Evolutionary conservation across 179 eudicot species (phyloP).

Genomic region (Heliamphora pulchella): DNA sequence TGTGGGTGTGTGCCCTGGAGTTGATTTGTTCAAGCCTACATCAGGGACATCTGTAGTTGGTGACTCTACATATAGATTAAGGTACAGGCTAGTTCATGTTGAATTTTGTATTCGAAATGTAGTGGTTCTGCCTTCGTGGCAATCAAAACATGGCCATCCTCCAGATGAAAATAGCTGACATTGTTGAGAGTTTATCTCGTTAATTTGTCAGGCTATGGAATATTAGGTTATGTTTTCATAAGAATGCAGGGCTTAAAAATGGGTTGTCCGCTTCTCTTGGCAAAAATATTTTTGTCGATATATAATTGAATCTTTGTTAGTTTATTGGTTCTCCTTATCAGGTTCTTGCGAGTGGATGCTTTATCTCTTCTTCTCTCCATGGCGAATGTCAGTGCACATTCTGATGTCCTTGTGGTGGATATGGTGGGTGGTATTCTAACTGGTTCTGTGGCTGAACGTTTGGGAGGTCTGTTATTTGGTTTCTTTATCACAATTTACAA

Average conservation of each 20-base stretch:
- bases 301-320: neutral
- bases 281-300: neutral
- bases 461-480: constrained; percentile 61
- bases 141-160: neutral
- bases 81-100: neutral
- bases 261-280: neutral
- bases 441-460: constrained; percentile 89
- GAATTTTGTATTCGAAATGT: neutral
- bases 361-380: constrained; percentile 75
- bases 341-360: constrained; percentile 76
- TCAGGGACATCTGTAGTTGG: neutral
- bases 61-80: neutral
- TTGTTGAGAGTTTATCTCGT: neutral
- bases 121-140: neutral
- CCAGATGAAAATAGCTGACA: neutral
- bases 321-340: constrained; percentile 23
- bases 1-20: neutral
- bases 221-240: neutral
- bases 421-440: constrained; percentile 88
- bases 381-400: constrained; percentile 71
- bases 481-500: neutral
- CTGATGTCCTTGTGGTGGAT: constrained; percentile 83
- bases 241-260: neutral
- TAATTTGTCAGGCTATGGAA: neutral
- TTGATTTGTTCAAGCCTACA: neutral